These are phyloP conservation scores for Juglanconis oblonga DNA, from an alignment of 2,329 filamentous ascomycete species.

Conservation along the genomic window DNA sequence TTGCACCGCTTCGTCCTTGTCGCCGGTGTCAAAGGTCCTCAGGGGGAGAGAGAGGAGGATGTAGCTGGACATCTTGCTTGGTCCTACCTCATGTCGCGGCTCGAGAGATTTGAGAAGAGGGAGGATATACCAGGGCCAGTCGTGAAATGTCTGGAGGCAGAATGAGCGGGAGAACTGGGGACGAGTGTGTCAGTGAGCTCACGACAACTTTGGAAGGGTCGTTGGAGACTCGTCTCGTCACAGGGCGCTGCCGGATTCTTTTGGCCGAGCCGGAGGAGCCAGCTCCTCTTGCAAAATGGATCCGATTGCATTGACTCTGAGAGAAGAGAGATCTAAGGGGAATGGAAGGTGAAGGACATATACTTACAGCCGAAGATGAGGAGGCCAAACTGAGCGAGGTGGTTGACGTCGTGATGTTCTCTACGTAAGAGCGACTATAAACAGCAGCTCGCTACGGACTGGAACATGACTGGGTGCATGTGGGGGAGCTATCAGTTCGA, in stretches of 20 bases:
- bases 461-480: neutral
- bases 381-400: neutral
- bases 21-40: conserved; percentile 76
- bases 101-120: neutral
- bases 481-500: neutral
- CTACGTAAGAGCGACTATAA: conserved; percentile 3
- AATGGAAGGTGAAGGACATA: neutral
- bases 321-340: neutral
- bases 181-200: conserved; percentile 3
- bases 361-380: neutral
- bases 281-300: neutral
- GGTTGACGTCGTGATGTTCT: conserved; percentile 3
- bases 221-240: neutral
- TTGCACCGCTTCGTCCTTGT: conserved; percentile 77
- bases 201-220: neutral
- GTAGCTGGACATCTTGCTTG: conserved; percentile 60
- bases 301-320: neutral
- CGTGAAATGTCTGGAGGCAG: neutral
- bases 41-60: conserved; percentile 86
- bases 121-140: neutral
- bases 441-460: neutral
- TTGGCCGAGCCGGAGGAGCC: neutral
- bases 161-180: neutral
- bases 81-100: conserved; percentile 20
- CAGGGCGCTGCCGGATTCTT: neutral